Conservation (phyloP, 305 asterid species). For the Fraxinus greggii region DNA sequence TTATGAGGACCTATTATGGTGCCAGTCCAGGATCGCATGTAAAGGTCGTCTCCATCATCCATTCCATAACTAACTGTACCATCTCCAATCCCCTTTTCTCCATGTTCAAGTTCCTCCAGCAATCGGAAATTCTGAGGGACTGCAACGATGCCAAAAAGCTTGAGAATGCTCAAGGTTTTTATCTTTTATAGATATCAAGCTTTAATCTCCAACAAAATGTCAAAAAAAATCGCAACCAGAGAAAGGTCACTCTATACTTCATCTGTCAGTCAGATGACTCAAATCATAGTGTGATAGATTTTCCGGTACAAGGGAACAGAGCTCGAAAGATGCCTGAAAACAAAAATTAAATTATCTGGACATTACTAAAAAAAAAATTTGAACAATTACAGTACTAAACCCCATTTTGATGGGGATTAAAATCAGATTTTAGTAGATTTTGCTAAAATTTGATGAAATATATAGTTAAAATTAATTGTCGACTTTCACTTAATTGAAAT, state of each 20-base stretch:
- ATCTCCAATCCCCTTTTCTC: constrained; percentile 68
- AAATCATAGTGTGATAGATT: not conserved
- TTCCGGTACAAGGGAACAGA: not conserved
- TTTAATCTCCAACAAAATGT: not conserved
- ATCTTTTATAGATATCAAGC: not conserved
- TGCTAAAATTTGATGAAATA: not conserved
- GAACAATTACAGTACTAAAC: not conserved
- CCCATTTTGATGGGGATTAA: not conserved
- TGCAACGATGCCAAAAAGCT: constrained; percentile 24
- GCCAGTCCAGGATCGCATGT: constrained; percentile 71
- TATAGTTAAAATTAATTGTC: not conserved
- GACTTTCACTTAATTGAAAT: not conserved
- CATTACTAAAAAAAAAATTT: not conserved
- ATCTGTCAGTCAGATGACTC: not conserved
- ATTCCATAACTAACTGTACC: constrained; percentile 68
- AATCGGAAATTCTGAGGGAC: constrained; percentile 63
- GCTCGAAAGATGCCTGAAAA: not conserved
- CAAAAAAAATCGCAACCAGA: not conserved
- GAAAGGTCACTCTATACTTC: not conserved
- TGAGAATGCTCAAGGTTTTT: constrained; percentile 7
- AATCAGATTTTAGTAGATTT: not conserved
- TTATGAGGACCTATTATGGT: constrained; percentile 67
- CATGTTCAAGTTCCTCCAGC: constrained; percentile 68
- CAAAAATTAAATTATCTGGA: not conserved
- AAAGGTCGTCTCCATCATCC: constrained; percentile 69